Conservation (phyloP, 2,329 filamentous ascomycete species). For the Trichoderma breve region DNA sequence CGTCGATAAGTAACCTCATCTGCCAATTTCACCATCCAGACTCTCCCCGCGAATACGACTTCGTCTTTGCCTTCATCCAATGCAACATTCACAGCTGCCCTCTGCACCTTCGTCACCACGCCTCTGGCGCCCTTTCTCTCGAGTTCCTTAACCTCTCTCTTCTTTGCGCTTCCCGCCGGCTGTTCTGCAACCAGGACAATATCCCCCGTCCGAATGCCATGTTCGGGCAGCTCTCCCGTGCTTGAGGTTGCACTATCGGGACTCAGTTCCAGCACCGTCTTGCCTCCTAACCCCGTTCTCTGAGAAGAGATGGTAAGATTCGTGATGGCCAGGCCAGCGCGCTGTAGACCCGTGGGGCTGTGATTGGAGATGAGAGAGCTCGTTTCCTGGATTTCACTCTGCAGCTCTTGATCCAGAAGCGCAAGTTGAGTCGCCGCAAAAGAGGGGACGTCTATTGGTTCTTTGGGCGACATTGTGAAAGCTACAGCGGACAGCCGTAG, state of each 20-base stretch:
- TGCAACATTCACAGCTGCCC: slow-evolving; percentile 61
- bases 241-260: slow-evolving; percentile 66
- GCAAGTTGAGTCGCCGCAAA: slow-evolving; percentile 71
- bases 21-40: slow-evolving; percentile 66
- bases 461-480: slow-evolving; percentile 35
- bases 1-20: slow-evolving; percentile 66
- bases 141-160: slow-evolving; percentile 68
- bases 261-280: slow-evolving; percentile 78
- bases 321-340: slow-evolving; percentile 74
- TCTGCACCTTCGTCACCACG: slow-evolving; percentile 65
- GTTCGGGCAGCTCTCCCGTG: slow-evolving; percentile 62
- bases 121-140: slow-evolving; percentile 67
- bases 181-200: slow-evolving; percentile 76
- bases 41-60: slow-evolving; percentile 43
- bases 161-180: slow-evolving; percentile 68
- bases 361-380: slow-evolving; percentile 64
- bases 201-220: slow-evolving; percentile 73
- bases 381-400: slow-evolving; percentile 70
- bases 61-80: slow-evolving; percentile 63
- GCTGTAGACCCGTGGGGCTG: slow-evolving; percentile 66
- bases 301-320: slow-evolving; percentile 73
- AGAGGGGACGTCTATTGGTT: slow-evolving; percentile 58
- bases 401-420: slow-evolving; percentile 69
- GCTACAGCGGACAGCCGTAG: not conserved
- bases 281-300: slow-evolving; percentile 88